Base-by-base conservation (phyloP, 192 early-diverging fungal species). In the Pilaira anomala region DNA sequence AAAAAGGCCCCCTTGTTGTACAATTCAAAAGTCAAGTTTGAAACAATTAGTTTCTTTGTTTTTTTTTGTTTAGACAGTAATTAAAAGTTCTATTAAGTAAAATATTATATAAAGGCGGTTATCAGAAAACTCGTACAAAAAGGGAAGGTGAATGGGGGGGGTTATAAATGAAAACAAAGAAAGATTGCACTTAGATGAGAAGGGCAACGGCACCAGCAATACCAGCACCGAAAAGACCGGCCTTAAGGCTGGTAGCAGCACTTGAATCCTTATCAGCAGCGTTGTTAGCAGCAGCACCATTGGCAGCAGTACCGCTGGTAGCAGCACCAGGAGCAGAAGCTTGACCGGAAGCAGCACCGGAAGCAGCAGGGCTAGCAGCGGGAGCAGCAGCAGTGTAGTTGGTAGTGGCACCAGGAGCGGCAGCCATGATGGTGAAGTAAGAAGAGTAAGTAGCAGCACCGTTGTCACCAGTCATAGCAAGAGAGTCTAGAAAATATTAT, bases 351-450 rank as follows among this genome's bases (percentile, higher is more conserved):
- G 16, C 11, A 36, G 40, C 49, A 42, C 33, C 50, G 30, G 54
- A 8, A n/a, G 28, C 11, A 9, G 16, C 24, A 39, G 58, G 18
- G 8, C 45, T 25, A 24, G 48, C 21, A 22, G 54, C 7, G 8
- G 54, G 21, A 30, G 28, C 44, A 25, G 59, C n/a, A 33, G 45
- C 7, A 24, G 44, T 48, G 29, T 22, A 21, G 45, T 13, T 19
- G 18, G 44, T 48, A 8, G 24, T 48, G 26, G 42, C 19, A 51
- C 46, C 61, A 39, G 46, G 48, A 18, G 55, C 14, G 13, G 33
- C 55, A 13, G 54, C 65, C 0, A 66, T 24, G 33, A 66, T 66
- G 44, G 55, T 58, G 46, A 66, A 66, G 28, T 66, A 59, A 46
- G 65, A 29, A 33, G 65, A 66, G 21, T 66, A 66, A 9, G 26